phyloP scores from a whole-genome alignment of 2,329 filamentous ascomycete species.

The Aspergillus vadensis region DNA sequence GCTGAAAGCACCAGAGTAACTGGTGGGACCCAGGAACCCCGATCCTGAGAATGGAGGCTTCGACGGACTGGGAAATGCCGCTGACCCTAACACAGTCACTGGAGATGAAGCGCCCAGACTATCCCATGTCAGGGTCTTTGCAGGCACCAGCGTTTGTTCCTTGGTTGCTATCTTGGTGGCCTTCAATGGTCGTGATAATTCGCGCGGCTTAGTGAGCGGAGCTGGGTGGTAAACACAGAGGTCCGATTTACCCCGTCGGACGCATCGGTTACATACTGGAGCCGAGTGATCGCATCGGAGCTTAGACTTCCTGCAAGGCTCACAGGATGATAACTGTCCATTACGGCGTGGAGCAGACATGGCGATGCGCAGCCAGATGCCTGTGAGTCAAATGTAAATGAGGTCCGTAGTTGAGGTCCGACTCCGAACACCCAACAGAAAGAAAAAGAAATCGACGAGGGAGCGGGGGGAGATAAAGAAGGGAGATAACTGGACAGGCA shows the following conservation, averaged over 20 bases:
- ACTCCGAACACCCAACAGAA: not conserved
- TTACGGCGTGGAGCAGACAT: slow-evolving; percentile 13
- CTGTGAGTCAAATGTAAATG: not conserved
- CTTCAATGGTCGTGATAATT: not conserved
- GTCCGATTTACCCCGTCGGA: slow-evolving; percentile 9
- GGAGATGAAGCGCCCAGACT: not conserved
- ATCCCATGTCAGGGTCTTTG: not conserved
- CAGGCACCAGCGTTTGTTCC: not conserved
- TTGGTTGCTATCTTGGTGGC: not conserved
- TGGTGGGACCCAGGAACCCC: slow-evolving; percentile 26
- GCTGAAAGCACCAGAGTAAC: slow-evolving; percentile 21
- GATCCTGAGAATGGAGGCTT: slow-evolving; percentile 3
- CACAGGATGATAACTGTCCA: slow-evolving; percentile 24
- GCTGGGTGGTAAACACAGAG: slow-evolving; percentile 21
- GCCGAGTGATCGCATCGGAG: slow-evolving; percentile 27
- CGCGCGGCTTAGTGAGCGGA: slow-evolving; percentile 18
- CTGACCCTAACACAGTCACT: not conserved
- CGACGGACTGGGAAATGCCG: not conserved
- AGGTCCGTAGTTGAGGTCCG: slow-evolving; percentile 3
- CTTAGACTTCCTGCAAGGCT: slow-evolving; percentile 29
- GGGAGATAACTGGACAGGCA: not conserved
- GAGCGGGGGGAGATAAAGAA: not conserved
- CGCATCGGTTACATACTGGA: slow-evolving; percentile 23
- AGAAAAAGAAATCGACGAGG: not conserved
- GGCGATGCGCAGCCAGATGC: not conserved